phyloP scores from a whole-genome alignment of 352 stramenopile species.

The Sclerospora graminicola region DNA sequence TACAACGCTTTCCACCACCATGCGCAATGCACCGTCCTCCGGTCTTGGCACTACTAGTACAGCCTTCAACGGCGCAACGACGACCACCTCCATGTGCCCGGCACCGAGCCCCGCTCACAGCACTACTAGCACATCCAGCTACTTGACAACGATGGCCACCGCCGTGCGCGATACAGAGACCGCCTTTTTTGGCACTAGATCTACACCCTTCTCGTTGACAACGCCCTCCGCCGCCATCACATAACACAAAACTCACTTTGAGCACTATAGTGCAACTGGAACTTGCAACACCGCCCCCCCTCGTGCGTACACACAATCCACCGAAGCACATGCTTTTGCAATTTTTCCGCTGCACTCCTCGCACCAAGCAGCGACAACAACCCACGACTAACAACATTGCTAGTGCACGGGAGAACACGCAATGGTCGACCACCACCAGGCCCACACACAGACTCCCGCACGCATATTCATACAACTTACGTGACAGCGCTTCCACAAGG shows the following conservation, averaged over 20 bases:
- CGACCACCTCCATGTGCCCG: constrained; percentile 72
- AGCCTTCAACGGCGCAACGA: constrained; percentile 59
- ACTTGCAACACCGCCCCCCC: constrained; percentile 73
- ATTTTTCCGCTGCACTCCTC: constrained; percentile 55
- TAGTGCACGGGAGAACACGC: constrained; percentile 26
- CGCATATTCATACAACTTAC: constrained; percentile 52
- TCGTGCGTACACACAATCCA: constrained; percentile 72
- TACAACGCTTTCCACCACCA: constrained; percentile 75
- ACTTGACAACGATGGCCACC: constrained; percentile 75
- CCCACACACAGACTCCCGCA: constrained; percentile 47
- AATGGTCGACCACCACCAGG: constrained; percentile 49
- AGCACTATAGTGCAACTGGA: constrained; percentile 57
- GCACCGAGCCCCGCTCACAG: constrained; percentile 69
- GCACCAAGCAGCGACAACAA: constrained; percentile 63
- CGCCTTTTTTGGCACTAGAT: constrained; percentile 79
- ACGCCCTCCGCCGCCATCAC: constrained; percentile 67
- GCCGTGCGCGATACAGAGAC: constrained; percentile 77
- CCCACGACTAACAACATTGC: constrained; percentile 41
- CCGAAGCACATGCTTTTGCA: constrained; percentile 74
- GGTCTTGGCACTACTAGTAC: constrained; percentile 76
- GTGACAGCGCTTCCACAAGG: constrained; percentile 56
- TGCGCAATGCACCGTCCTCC: constrained; percentile 76
- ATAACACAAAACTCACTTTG: constrained; percentile 78
- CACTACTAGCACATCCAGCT: constrained; percentile 57
- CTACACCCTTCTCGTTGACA: constrained; percentile 65